Conservation (phyloP, 2,329 filamentous ascomycete genomes). For the Stromatinia cepivora region DNA sequence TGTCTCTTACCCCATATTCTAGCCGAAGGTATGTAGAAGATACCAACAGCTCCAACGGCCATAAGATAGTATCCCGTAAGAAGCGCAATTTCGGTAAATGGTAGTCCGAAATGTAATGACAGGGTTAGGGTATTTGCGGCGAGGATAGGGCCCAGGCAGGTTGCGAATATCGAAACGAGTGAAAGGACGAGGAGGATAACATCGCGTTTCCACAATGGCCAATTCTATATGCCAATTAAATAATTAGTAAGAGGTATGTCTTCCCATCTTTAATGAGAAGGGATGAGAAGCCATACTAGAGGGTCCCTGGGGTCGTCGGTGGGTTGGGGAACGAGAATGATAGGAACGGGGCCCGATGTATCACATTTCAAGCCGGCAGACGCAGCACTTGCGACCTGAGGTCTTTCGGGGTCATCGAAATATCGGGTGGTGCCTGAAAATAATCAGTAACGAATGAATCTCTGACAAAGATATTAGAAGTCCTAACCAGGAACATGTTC, state of each 20-base stretch:
- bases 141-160: slow-evolving; percentile 80
- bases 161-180: slow-evolving; percentile 77
- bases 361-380: slow-evolving; percentile 68
- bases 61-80: slow-evolving; percentile 86
- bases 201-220: slow-evolving; percentile 85
- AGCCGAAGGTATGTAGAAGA: slow-evolving; percentile 83
- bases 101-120: slow-evolving; percentile 61
- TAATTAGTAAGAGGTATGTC: slow-evolving; percentile 23
- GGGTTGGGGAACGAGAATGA: slow-evolving; percentile 87
- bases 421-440: slow-evolving; percentile 60
- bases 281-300: slow-evolving; percentile 52
- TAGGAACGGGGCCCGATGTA: slow-evolving; percentile 61
- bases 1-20: slow-evolving; percentile 93
- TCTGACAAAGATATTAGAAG: neutral
- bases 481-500: slow-evolving; percentile 72
- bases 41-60: slow-evolving; percentile 76
- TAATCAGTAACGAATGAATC: neutral
- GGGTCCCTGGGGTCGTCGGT: slow-evolving; percentile 90
- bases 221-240: slow-evolving; percentile 55
- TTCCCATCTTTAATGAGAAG: neutral
- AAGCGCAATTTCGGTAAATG: slow-evolving; percentile 75
- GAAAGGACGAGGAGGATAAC: slow-evolving; percentile 77
- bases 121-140: slow-evolving; percentile 85
- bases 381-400: slow-evolving; percentile 45
- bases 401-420: slow-evolving; percentile 58